phyloP scores from a whole-genome alignment of 768 basidiomycete genomes.

The Pleurotus cornucopiae region DNA sequence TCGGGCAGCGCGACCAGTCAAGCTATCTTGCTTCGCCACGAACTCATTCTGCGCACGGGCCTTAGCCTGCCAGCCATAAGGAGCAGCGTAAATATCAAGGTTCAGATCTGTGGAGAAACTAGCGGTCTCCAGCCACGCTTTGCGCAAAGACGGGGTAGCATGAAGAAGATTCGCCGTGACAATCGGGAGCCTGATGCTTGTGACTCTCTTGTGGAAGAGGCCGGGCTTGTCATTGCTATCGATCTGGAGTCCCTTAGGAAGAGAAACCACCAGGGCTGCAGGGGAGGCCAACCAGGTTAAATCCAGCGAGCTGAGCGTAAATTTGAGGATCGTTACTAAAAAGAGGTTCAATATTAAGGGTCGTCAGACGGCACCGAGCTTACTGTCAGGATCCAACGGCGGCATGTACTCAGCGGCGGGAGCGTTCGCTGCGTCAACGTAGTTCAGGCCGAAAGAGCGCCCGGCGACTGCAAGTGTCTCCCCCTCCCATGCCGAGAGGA shows the following conservation, averaged over 20 bases:
- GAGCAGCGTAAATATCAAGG: slow-evolving; percentile 69
- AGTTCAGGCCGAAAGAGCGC: slow-evolving; percentile 64
- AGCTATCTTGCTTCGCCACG: slow-evolving; percentile 62
- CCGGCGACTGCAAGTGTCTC: slow-evolving; percentile 47
- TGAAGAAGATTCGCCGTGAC: slow-evolving; percentile 48
- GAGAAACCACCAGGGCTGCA: slow-evolving; percentile 48
- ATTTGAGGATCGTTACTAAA: slow-evolving; percentile 81
- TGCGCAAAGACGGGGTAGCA: slow-evolving; percentile 29
- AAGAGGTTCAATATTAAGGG: slow-evolving; percentile 6
- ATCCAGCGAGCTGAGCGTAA: slow-evolving; percentile 53
- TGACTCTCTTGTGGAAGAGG: slow-evolving; percentile 58
- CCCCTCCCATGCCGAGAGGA: slow-evolving; percentile 51
- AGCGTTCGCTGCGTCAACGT: slow-evolving; percentile 72
- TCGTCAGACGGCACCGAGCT: slow-evolving; percentile 14
- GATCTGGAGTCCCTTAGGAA: slow-evolving; percentile 58
- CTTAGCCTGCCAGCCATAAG: slow-evolving; percentile 46
- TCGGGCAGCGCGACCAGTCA: slow-evolving; percentile 58
- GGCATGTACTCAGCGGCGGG: slow-evolving; percentile 67
- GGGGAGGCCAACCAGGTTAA: slow-evolving; percentile 48
- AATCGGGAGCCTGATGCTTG: slow-evolving; percentile 53
- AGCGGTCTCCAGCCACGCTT: slow-evolving; percentile 67
- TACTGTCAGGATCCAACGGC: slow-evolving; percentile 75
- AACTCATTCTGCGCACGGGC: slow-evolving; percentile 60
- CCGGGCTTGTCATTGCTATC: slow-evolving; percentile 78
- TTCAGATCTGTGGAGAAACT: slow-evolving; percentile 46